Percentiles rank a stretch among this genome's conserved stretches.
Conservation (phyloP, 2,329 filamentous ascomycete species). For the Epichloe sibirici region DNA sequence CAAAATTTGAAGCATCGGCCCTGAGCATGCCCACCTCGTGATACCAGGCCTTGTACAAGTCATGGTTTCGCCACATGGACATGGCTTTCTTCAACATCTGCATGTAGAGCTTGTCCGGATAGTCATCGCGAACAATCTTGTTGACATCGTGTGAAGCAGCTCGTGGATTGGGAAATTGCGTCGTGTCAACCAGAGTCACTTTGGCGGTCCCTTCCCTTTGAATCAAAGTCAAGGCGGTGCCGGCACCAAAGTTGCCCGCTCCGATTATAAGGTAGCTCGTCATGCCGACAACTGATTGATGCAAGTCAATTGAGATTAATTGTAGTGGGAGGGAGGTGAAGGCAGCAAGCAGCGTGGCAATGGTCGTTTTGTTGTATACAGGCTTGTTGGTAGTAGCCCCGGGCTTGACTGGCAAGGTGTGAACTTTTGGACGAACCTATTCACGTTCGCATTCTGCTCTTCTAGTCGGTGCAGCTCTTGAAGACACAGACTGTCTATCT, state of each 20-base stretch:
- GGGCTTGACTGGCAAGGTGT: neutral
- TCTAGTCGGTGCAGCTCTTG: neutral
- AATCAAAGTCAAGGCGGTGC: constrained; percentile 26
- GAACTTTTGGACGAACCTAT: neutral
- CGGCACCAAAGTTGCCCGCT: constrained; percentile 31
- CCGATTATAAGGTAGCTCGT: constrained; percentile 25
- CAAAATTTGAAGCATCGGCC: constrained; percentile 29
- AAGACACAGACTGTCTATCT: neutral
- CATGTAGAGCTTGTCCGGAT: constrained; percentile 28
- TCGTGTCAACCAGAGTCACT: constrained; percentile 25
- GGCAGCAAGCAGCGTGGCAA: too few species aligned
- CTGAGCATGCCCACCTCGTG: constrained; percentile 45
- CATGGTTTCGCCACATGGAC: constrained; percentile 27
- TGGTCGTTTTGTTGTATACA: too few species aligned
- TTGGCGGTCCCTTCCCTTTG: constrained; percentile 14
- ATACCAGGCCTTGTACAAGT: constrained; percentile 40
- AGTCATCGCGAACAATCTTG: constrained; percentile 32
- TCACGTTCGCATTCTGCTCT: neutral
- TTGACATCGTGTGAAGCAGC: constrained; percentile 35
- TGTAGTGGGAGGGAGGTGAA: too few species aligned
- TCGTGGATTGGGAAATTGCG: constrained; percentile 23
- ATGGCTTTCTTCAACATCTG: constrained; percentile 27
- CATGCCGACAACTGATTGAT: constrained; percentile 2
- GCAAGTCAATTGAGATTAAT: too few species aligned
- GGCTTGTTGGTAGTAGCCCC: neutral